Evolutionary conservation across 2,329 filamentous ascomycete genomes (phyloP), one percentile per base, ranked within the genome.

Genomic region (Pseudogymnoascus sp.): DNA sequence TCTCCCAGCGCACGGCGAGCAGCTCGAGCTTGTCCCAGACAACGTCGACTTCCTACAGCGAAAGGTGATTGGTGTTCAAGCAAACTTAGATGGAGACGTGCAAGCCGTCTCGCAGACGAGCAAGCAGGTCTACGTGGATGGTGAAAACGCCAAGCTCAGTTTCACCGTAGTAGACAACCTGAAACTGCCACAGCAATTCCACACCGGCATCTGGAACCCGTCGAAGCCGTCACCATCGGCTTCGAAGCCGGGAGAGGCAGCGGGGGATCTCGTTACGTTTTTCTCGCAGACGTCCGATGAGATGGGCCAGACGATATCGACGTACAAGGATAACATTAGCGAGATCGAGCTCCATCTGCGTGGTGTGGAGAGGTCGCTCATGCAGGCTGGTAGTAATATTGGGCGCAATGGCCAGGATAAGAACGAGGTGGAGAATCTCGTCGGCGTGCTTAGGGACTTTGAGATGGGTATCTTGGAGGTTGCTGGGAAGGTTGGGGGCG

Each of bases 111-210:
- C 83, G 18, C 75, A 79, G 61, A 77, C 84, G 6, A 82, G 83
- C 67, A 78, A 77, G 16, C 76, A 81, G 66, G 84, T 83, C 70
- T 82, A 86, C 68, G 83, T 84, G 65, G 89, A 91, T 72, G 84
- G 83, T 23, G 82, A 85, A 38, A 87, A 92, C 68, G 87, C 88
- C 7, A 84, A 86, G 67, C 81, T 91, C 62, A 84, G 84, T 65
- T 90, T 91, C 78, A 84, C 87, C 63, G 87, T 87, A 21, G 84
- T 90, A 33, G 87, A 91, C 70, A 90, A 90, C 70, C 79, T 92
- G 62, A 86, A 87, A 68, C 79, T 92, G 14, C 90, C 90, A 18
- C 74, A 77, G 61, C 79, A 81, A 69, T 82, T 82, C 66, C 80
- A 82, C 69, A 63, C 68, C 2, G 69, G 69, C 33, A 69, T 72